phyloP scores from a whole-genome alignment of 805 yeast species.

The Wickerhamiella vanderwaltii region DNA sequence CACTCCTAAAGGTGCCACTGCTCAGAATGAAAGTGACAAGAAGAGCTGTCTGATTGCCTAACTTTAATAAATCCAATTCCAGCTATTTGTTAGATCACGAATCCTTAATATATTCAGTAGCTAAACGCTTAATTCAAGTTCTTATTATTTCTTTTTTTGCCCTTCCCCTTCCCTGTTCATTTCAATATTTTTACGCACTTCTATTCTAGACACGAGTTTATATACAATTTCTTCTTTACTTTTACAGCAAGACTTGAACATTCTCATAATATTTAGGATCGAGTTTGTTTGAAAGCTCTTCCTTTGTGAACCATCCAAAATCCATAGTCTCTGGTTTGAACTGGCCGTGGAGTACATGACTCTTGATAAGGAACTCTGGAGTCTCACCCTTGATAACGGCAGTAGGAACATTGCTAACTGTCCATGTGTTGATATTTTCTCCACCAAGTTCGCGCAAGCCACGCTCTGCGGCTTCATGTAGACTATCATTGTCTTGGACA shows the following conservation, averaged over 20 bases:
- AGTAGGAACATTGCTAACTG: constrained; percentile 83
- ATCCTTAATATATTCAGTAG: constrained; percentile 5
- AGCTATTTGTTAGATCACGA: neutral
- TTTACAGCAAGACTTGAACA: constrained; percentile 10
- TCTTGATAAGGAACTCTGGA: constrained; percentile 66
- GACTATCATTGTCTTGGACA: constrained; percentile 25
- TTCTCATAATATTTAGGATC: constrained; percentile 38
- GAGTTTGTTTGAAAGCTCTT: constrained; percentile 52
- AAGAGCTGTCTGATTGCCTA: constrained; percentile 18
- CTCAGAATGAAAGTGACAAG: constrained; percentile 24
- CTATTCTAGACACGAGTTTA: constrained; percentile 2
- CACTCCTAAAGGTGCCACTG: constrained; percentile 51
- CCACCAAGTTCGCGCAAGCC: constrained; percentile 69
- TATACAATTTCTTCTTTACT: too few species aligned
- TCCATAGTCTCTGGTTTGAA: constrained; percentile 42
- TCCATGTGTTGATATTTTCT: constrained; percentile 65
- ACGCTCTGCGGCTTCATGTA: constrained; percentile 62
- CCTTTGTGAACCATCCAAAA: constrained; percentile 74
- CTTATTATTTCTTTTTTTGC: neutral
- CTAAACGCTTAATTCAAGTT: too few species aligned
- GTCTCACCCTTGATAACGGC: constrained; percentile 42
- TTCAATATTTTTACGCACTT: neutral
- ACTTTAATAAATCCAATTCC: neutral
- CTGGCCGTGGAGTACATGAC: constrained; percentile 77
- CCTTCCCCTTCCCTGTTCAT: neutral